phyloP scores from a whole-genome alignment of 371 early-diverging fungal genomes.

The Funneliformis caledonium region DNA sequence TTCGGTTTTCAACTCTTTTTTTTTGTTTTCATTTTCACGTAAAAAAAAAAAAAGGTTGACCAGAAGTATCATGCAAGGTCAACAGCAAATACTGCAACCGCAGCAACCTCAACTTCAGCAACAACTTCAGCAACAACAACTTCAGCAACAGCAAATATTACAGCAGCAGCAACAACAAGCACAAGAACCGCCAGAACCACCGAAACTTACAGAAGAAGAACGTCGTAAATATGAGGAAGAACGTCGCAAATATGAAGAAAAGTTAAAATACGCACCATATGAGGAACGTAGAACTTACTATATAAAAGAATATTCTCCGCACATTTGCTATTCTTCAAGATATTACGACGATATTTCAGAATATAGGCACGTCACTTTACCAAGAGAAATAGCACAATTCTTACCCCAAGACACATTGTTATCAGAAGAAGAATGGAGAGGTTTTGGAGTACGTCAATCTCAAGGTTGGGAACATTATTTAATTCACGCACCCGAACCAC shows the following conservation, averaged over 20 bases:
- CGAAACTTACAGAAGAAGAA: not conserved
- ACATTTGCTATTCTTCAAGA: slow-evolving; percentile 7
- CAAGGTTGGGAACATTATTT: slow-evolving; percentile 88
- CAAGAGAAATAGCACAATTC: slow-evolving; percentile 64
- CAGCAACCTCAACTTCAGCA: not conserved
- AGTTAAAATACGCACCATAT: not conserved
- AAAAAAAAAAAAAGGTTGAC: not conserved
- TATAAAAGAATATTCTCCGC: not conserved
- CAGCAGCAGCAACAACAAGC: not conserved
- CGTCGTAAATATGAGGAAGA: not conserved
- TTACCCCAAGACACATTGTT: slow-evolving; percentile 65
- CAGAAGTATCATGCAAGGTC: not conserved
- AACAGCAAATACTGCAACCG: not conserved
- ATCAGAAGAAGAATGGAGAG: slow-evolving; percentile 78
- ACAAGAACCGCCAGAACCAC: not conserved
- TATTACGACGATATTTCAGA: slow-evolving; percentile 22
- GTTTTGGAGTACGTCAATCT: slow-evolving; percentile 79
- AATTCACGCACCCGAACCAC: slow-evolving; percentile 87
- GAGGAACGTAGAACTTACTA: not conserved
- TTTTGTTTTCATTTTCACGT: too few relatives aligned
- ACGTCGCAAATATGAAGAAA: not conserved
- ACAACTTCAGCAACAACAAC: not conserved
- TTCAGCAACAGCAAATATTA: not conserved
- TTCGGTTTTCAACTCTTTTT: too few relatives aligned
- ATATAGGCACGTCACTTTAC: slow-evolving; percentile 70